A percentile compares a stretch with the other conserved stretches of the same genome.
Evolutionary conservation across 306 rosid species (phyloP).

Genomic region (Ziziphus jujuba): DNA sequence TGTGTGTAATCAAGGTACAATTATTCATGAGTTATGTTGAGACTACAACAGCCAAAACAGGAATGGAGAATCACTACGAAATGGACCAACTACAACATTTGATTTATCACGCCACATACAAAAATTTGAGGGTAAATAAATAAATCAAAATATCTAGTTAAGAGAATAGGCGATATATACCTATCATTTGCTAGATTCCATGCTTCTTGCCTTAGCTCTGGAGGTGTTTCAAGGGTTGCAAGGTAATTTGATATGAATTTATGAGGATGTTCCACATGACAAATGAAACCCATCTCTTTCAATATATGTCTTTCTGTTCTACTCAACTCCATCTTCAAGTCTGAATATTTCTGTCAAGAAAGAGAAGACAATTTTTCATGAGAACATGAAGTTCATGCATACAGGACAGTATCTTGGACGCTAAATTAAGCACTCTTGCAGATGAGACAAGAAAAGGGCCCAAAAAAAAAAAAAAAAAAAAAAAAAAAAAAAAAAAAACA

Average conservation of each 20-base stretch:
- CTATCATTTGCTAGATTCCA: constrained; percentile 99
- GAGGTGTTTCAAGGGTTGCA: constrained; percentile 82
- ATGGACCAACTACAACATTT: background rate
- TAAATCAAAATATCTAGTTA: background rate
- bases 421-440: too few species aligned
- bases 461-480: background rate
- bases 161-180: constrained; percentile 27
- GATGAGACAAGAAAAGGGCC: too few species aligned
- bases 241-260: constrained; percentile 95
- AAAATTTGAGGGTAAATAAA: background rate
- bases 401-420: background rate
- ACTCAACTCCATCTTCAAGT: constrained; percentile 81
- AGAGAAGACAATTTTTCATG: background rate
- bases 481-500: background rate
- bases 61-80: too few species aligned
- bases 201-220: constrained; percentile 91
- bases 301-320: constrained; percentile 94
- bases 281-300: constrained; percentile 99
- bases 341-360: constrained; percentile 68
- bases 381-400: background rate
- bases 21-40: too few species aligned
- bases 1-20: too few species aligned
- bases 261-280: constrained; percentile 98
- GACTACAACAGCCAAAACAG: too few species aligned
- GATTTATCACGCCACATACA: background rate